phyloP scores from a whole-genome alignment of 2,329 filamentous ascomycete genomes.

The Apiospora pterosperma region DNA sequence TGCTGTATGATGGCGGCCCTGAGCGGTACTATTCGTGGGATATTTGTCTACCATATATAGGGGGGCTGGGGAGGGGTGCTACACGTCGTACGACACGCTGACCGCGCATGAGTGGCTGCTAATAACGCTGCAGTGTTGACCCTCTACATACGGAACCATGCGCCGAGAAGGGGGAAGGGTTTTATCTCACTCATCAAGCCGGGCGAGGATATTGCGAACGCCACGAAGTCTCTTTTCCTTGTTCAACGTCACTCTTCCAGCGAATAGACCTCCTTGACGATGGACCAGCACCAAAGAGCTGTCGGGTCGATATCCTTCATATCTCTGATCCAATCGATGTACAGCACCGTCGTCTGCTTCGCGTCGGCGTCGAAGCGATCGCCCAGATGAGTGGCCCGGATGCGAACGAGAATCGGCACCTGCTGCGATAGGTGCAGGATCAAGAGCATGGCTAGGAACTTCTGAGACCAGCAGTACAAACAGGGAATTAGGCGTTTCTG shows the following conservation, averaged over 20 bases:
- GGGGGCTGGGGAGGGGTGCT: neutral
- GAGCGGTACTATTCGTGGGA: neutral
- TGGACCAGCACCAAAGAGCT: conserved; percentile 53
- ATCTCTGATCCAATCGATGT: conserved; percentile 59
- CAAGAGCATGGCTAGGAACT: conserved; percentile 55
- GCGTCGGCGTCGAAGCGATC: conserved; percentile 47
- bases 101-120: neutral
- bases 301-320: conserved; percentile 51
- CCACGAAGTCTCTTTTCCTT: neutral
- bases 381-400: conserved; percentile 46
- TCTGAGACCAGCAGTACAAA: conserved; percentile 60
- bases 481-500: conserved; percentile 58
- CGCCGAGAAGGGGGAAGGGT: neutral
- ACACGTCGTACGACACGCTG: neutral
- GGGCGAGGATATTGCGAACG: too few species aligned
- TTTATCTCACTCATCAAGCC: too few species aligned
- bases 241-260: conserved; percentile 27
- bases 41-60: neutral
- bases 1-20: neutral
- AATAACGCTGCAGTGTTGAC: neutral
- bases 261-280: conserved; percentile 44
- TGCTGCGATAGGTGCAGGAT: conserved; percentile 52
- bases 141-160: neutral
- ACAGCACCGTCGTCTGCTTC: conserved; percentile 45
- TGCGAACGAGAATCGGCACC: conserved; percentile 45